Evolutionary conservation across 306 rosid genomes (phyloP), one percentile per base, ranked within the genome.

Genomic region (Citrullus mucosospermus): DNA sequence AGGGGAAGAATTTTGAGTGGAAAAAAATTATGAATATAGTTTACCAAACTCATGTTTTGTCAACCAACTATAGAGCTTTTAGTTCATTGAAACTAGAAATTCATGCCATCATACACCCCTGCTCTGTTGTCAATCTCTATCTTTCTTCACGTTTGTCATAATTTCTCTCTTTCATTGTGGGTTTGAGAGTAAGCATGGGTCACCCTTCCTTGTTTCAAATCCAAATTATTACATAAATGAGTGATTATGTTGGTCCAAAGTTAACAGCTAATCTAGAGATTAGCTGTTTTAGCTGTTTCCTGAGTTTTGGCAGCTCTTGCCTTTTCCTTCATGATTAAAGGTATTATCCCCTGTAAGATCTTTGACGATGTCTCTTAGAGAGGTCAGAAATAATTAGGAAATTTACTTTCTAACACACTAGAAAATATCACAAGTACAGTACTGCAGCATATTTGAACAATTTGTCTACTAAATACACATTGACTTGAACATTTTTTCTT

Each of bases 101-200:
- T 67, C 4, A 67, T 3, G 32, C 74, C 72, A 39, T 67, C 53
- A 9, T 14, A 9, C 73, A 69, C 6, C 36, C 76, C 38, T 13
- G n/a, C 12, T 22, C 17, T 46, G 57, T 20, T 72, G 59, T 48
- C 41, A 48, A 28, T 28, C 77, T 43, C 41, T 25, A 6, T 25
- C 22, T 71, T 48, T 71, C 77, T 69, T 69, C 56, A 69, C 76
- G 76, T 69, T 69, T 15, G 30, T 71, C 77, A 71, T 70, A 70
- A 70, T 70, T 12, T 46, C 1, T 44, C 56, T 38, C 15, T 22
- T 11, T 69, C 36, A 2, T 22, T 18, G 39, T 12, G 76, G 36
- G 38, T 12, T 61, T 30, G 68, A 30, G 66, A 61, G 74, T 67
- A 67, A 67, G 28, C 69, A 62, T 65, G 18, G 39, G 3, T 36